These are phyloP conservation scores for Cladorrhinum samala DNA, from an alignment of 495 filamentous ascomycete species.

Conservation along the genomic window DNA sequence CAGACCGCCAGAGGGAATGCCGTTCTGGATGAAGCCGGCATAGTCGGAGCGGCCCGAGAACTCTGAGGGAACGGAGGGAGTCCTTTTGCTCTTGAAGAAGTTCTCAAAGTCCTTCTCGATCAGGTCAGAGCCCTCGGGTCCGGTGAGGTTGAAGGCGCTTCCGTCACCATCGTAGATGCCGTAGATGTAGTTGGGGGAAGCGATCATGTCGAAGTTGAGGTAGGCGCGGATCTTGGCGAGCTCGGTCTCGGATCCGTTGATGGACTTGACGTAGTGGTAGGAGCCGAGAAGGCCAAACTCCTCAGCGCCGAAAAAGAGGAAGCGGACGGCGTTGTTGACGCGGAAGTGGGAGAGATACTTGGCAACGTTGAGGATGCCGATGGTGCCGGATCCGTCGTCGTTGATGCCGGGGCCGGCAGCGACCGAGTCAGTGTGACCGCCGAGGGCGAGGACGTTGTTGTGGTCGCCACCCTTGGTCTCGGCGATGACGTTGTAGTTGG, in stretches of 20 bases:
- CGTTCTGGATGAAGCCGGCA: conserved; percentile 56
- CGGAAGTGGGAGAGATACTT: conserved; percentile 51
- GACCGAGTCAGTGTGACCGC: conserved; percentile 67
- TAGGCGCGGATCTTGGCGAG: conserved; percentile 56
- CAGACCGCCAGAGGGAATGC: conserved; percentile 59
- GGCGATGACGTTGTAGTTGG: conserved; percentile 62
- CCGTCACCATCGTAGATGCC: conserved; percentile 71
- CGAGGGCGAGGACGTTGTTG: conserved; percentile 56
- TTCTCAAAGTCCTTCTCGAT: conserved; percentile 59
- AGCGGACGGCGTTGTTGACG: conserved; percentile 62
- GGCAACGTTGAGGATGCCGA: conserved; percentile 59
- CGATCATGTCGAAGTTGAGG: conserved; percentile 78
- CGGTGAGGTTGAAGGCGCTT: conserved; percentile 51
- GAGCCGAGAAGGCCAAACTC: conserved; percentile 61
- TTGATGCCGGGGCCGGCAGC: conserved; percentile 48
- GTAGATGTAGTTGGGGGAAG: conserved; percentile 62
- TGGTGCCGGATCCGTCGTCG: conserved; percentile 53
- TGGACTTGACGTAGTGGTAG: conserved; percentile 46
- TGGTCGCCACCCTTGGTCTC: conserved; percentile 59
- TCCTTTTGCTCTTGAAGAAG: conserved; percentile 45
- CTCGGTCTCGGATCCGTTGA: conserved; percentile 34
- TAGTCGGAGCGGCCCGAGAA: conserved; percentile 67
- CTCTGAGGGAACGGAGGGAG: conserved; percentile 42
- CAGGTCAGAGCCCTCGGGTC: conserved; percentile 56
- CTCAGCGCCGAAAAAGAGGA: conserved; percentile 65